These are phyloP conservation scores for Wickerhamiella azyma DNA, from an alignment of 805 yeast genomes.

Conservation along the genomic window DNA sequence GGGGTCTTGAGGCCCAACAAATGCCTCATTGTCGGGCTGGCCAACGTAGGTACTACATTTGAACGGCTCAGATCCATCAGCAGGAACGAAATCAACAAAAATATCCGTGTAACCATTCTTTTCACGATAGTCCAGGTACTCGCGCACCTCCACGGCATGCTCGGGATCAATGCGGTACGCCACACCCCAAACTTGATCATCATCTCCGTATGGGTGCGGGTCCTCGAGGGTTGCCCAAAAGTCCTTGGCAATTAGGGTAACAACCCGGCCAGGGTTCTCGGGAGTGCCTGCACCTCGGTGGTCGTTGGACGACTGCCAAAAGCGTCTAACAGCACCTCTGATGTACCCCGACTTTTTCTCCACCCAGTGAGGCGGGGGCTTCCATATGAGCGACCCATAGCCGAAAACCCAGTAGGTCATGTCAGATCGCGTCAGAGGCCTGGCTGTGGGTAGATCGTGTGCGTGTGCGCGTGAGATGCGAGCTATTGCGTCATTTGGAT, in stretches of 20 bases:
- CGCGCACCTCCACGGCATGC: conserved; percentile 44
- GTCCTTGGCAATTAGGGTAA: conserved; percentile 53
- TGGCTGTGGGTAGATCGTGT: no score
- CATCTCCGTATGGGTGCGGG: conserved; percentile 27
- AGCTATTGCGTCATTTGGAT: background rate
- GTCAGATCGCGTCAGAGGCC: background rate
- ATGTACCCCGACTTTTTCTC: conserved; percentile 58
- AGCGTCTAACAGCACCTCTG: conserved; percentile 63
- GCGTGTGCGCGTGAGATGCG: no score
- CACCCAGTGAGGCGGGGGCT: conserved; percentile 68
- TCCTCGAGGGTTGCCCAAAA: conserved; percentile 36
- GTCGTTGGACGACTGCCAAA: conserved; percentile 86
- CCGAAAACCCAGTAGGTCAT: conserved; percentile 61
- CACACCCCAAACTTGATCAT: conserved; percentile 50
- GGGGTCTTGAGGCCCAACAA: conserved; percentile 66
- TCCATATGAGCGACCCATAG: conserved; percentile 78
- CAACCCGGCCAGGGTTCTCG: conserved; percentile 79
- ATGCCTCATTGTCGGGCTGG: conserved; percentile 64
- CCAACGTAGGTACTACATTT: conserved; percentile 69
- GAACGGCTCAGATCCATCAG: conserved; percentile 25
- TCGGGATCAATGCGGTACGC: conserved; percentile 68
- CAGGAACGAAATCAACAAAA: conserved; percentile 47
- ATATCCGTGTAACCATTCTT: conserved; percentile 78
- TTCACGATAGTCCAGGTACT: conserved; percentile 67
- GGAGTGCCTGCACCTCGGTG: conserved; percentile 66